Conservation (phyloP, 2,329 filamentous ascomycete species). For the Sclerotinia borealis region DNA sequence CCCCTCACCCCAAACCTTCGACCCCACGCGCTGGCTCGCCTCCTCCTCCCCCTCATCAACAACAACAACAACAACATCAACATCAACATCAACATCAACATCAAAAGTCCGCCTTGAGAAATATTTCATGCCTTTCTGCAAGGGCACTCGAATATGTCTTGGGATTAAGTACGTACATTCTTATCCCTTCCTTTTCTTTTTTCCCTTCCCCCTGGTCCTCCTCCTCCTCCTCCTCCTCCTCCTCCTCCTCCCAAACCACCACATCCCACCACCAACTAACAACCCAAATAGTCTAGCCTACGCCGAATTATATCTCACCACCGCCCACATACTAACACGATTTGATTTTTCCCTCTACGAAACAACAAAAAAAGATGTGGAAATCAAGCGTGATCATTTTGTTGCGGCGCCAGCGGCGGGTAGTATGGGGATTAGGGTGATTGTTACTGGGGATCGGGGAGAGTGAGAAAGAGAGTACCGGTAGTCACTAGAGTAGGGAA, state of each 20-base stretch:
- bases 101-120: constrained; percentile 1
- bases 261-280: too few species aligned
- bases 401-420: not conserved
- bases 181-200: not conserved
- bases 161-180: not conserved
- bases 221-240: too few species aligned
- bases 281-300: constrained; percentile 4
- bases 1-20: constrained; percentile 3
- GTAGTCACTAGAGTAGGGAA: too few species aligned
- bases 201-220: not conserved
- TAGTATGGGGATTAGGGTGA: constrained; percentile 7
- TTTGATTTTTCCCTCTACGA: constrained; percentile 5
- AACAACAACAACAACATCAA: too few species aligned
- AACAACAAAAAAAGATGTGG: not conserved
- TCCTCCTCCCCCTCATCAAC: too few species aligned
- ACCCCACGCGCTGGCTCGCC: constrained; percentile 3
- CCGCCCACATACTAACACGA: not conserved
- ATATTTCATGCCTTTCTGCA: constrained; percentile 4
- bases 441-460: not conserved
- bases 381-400: not conserved
- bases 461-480: not conserved
- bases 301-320: constrained; percentile 7
- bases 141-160: constrained; percentile 1
- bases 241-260: not conserved
- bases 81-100: too few species aligned